Evolutionary conservation across 177 flowering plant species (phyloP), one percentile per base, ranked within the genome.

Genomic region (Vitis hybrid): DNA sequence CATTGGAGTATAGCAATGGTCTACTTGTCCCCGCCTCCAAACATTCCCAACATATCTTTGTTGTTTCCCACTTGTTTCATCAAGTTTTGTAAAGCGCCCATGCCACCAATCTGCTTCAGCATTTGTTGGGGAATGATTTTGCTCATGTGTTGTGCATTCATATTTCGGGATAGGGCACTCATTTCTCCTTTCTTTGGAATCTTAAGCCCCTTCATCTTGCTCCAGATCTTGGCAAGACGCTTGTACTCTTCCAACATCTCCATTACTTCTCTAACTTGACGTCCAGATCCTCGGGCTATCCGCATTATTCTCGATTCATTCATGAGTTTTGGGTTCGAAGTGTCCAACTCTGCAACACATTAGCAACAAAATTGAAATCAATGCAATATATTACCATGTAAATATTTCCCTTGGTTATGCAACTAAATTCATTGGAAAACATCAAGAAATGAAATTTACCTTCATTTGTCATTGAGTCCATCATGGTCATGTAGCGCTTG

Each of bases 381-480:
- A 39, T 4, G 45, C 45, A 39, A 39, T 5, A 39, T 26, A 26
- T 26, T 26, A 26, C 29, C 29, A 3, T 26, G 29, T 26, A 26
- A 26, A 26, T 26, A 39, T 39, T 39, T 7, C 45, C 45, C 8
- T 39, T 39, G 45, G 45, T 5, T 39, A 39, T 39, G 45, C 45
- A 39, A 7, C 45, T 39, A 39, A 39, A 39, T 39, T 39, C 45
- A 39, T 39, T 7, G 7, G 29, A 26, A 26, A 39, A 53, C 6
- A 45, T 14, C 60, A 19, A 62, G 33, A 16, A 13, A 58, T 31
- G 39, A 59, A 59, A n/a, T 82, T 76, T 78, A 75, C 99, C 99
- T 84, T 90, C 94, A 84, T 93, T 83, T 52, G 99, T 95, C 99
- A 95, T 95, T 5, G 99, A 95, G 73, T 95, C 99, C 99, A 95